Evolutionary conservation across 345 rosid species (phyloP).

Genomic region (Hibiscus mutabilis): DNA sequence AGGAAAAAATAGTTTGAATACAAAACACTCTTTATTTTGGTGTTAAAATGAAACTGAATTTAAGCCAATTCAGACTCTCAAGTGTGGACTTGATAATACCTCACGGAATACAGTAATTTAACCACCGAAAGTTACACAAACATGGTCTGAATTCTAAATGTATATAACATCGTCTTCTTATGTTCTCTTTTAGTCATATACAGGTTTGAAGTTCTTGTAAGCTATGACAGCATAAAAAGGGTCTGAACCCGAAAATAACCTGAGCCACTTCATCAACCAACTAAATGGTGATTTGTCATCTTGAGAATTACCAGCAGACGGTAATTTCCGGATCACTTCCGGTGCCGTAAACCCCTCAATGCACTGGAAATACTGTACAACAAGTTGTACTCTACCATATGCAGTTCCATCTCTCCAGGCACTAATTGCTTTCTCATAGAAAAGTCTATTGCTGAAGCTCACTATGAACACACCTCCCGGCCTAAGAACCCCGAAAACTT

Average conservation of each 20-base stretch:
- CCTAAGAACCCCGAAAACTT: slow-evolving; percentile 62
- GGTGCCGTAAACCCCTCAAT: slow-evolving; percentile 70
- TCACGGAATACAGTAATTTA: no score
- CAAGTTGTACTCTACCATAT: slow-evolving; percentile 60
- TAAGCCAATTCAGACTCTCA: no score
- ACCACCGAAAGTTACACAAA: no score
- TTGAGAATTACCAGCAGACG: slow-evolving; percentile 19
- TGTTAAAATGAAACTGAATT: no score
- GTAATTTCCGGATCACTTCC: slow-evolving; percentile 47
- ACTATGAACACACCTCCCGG: slow-evolving; percentile 77
- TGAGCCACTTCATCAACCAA: slow-evolving; percentile 45
- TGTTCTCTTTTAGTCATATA: not conserved
- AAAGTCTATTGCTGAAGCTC: slow-evolving; percentile 87
- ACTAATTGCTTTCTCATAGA: slow-evolving; percentile 79
- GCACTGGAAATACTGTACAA: slow-evolving; percentile 70
- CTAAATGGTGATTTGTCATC: slow-evolving; percentile 32
- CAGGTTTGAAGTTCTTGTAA: slow-evolving; percentile 47
- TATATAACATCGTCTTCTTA: not conserved
- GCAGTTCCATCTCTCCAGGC: slow-evolving; percentile 81
- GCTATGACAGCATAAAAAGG: slow-evolving; percentile 87
- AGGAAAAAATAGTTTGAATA: no score
- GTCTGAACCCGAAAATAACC: slow-evolving; percentile 52
- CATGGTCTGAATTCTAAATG: no score
- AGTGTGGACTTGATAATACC: no score
- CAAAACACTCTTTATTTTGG: no score